These are phyloP conservation scores for Saccharomycopsis hybrid DNA, from an alignment of 1,139 yeast species.

Conservation along the genomic window DNA sequence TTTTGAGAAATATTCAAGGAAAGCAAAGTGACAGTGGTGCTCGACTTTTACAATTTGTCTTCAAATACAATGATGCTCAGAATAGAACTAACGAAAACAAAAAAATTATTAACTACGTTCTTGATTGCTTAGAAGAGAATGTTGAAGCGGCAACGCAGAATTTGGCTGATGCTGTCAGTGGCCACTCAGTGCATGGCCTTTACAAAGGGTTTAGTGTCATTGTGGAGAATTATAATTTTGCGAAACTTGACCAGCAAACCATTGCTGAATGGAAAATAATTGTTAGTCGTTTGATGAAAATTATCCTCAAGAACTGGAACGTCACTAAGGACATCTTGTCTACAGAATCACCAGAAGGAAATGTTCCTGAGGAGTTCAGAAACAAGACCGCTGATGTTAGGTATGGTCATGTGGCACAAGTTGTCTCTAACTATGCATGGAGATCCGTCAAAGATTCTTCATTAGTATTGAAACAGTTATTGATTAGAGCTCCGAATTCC, in stretches of 20 bases:
- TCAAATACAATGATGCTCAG: conserved; percentile 21
- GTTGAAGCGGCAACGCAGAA: conserved; percentile 25
- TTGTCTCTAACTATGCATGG: conserved; percentile 75
- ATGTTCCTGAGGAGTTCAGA: conserved; percentile 39
- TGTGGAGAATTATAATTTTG: conserved; percentile 32
- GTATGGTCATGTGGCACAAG: conserved; percentile 33
- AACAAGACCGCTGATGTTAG: conserved; percentile 34
- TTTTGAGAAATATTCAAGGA: conserved; percentile 48
- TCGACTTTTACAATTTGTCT: conserved; percentile 47
- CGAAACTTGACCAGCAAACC: conserved; percentile 13
- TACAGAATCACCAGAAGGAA: conserved; percentile 65
- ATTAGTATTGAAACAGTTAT: conserved; percentile 42
- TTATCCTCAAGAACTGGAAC: conserved; percentile 44
- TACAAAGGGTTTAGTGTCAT: conserved; percentile 51
- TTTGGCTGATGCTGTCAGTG: conserved; percentile 36
- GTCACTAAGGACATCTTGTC: conserved; percentile 49
- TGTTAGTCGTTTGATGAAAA: conserved; percentile 25
- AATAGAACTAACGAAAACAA: conserved; percentile 11
- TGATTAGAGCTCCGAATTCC: conserved; percentile 24
- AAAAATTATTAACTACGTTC: conserved; percentile 12
- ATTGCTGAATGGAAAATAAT: conserved; percentile 23
- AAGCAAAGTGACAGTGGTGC: conserved; percentile 83
- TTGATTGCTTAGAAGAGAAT: conserved; percentile 6
- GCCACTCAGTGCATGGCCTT: conserved; percentile 58
- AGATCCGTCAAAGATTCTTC: conserved; percentile 78